phyloP scores from a whole-genome alignment of 2,329 filamentous ascomycete genomes.

The Dryadomyces sulphureus region DNA sequence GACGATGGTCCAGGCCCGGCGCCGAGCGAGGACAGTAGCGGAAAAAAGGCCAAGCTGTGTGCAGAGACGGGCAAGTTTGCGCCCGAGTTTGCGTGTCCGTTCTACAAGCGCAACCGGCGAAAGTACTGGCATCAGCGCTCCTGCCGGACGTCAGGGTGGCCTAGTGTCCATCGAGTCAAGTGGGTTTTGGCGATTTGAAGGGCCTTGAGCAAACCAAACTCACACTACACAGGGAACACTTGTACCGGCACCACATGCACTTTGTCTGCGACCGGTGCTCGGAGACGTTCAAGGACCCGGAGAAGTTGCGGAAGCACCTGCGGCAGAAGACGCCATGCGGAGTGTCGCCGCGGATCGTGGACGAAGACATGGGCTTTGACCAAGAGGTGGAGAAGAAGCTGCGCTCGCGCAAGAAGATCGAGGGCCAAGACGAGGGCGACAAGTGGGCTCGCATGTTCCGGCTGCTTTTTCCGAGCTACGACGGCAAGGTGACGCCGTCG shows the following conservation, averaged over 20 bases:
- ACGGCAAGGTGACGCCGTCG: slow-evolving; percentile 15
- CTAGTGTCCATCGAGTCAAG: slow-evolving; percentile 24
- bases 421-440: slow-evolving; percentile 17
- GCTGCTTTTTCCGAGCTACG: slow-evolving; percentile 20
- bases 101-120: slow-evolving; percentile 22
- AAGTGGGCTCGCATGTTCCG: slow-evolving; percentile 24
- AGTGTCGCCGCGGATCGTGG: slow-evolving; percentile 12
- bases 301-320: slow-evolving; percentile 18
- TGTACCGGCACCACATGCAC: slow-evolving; percentile 22
- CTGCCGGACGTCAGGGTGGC: slow-evolving; percentile 23
- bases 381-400: slow-evolving; percentile 20
- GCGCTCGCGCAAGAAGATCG: slow-evolving; percentile 18
- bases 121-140: slow-evolving; percentile 20
- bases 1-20: background rate
- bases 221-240: slow-evolving; percentile 16
- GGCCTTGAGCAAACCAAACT: background rate
- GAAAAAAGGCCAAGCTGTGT: slow-evolving; percentile 8
- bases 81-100: slow-evolving; percentile 20
- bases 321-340: slow-evolving; percentile 14
- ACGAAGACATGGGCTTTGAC: slow-evolving; percentile 21
- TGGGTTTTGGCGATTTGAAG: no score
- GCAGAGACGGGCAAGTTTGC: background rate
- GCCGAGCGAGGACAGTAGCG: background rate
- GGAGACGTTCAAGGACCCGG: slow-evolving; percentile 18
- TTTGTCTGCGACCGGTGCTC: slow-evolving; percentile 21